phyloP scores from a whole-genome alignment of 257 asterid genomes.

The Ligustrum vulgare region DNA sequence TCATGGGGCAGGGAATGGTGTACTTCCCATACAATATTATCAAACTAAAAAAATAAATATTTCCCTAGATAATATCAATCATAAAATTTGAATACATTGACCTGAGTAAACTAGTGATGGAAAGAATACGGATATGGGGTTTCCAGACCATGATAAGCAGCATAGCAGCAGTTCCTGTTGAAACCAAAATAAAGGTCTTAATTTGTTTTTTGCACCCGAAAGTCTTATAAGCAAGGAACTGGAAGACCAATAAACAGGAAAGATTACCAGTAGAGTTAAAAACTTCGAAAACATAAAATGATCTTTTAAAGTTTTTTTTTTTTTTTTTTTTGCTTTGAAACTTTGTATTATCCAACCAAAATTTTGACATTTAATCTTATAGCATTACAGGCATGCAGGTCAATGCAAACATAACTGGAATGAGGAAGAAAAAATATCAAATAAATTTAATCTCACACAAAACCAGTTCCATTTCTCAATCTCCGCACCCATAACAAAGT shows the following conservation, averaged over 20 bases:
- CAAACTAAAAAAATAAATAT: neutral
- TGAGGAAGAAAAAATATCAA: neutral
- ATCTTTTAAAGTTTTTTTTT: neutral
- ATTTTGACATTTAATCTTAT: neutral
- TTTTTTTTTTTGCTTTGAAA: neutral
- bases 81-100: constrained; percentile 25
- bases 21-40: constrained; percentile 9
- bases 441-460: neutral
- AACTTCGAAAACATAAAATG: constrained; percentile 11
- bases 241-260: constrained; percentile 14
- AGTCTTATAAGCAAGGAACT: constrained; percentile 17
- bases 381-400: neutral
- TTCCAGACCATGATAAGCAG: constrained; percentile 94
- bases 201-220: constrained; percentile 14
- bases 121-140: constrained; percentile 65
- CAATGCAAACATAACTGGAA: neutral
- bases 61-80: constrained; percentile 8
- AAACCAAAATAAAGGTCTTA: constrained; percentile 14
- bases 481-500: neutral
- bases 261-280: constrained; percentile 13
- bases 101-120: constrained; percentile 83
- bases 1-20: constrained; percentile 12
- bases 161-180: constrained; percentile 92
- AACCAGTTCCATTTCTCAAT: neutral
- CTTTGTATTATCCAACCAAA: neutral